Conservation (phyloP, 768 basidiomycete species). For the Agaricus bisporus region DNA sequence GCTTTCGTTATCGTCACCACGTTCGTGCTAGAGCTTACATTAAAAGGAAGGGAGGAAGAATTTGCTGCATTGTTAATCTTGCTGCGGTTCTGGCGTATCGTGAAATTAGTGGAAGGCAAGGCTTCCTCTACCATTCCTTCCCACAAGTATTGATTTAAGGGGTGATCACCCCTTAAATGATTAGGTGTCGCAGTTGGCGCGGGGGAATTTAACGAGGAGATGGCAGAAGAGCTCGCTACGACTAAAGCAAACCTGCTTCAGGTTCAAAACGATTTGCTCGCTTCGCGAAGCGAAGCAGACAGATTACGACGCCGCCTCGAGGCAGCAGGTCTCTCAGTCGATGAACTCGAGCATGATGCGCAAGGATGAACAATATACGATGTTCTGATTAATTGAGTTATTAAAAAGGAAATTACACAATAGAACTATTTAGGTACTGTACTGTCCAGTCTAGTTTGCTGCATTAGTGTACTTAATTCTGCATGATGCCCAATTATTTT, state of each 20-base stretch:
- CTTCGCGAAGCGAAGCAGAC: conserved; percentile 36
- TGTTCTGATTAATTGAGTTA: not conserved
- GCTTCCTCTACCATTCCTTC: not conserved
- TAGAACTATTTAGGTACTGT: not conserved
- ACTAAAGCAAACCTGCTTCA: conserved; percentile 43
- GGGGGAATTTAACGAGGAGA: conserved; percentile 60
- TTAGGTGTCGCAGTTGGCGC: conserved; percentile 72
- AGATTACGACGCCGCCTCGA: conserved; percentile 7
- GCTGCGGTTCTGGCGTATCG: conserved; percentile 74
- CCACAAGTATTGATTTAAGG: no score
- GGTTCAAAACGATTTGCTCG: conserved; percentile 34
- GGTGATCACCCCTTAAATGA: not conserved
- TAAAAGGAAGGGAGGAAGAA: conserved; percentile 66
- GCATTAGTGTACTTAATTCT: no score
- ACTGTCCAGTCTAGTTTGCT: not conserved
- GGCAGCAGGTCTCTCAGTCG: not conserved
- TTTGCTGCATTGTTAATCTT: conserved; percentile 65
- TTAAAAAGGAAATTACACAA: not conserved
- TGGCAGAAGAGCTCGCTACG: conserved; percentile 39
- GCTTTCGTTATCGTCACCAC: conserved; percentile 64
- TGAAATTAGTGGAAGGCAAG: conserved; percentile 59
- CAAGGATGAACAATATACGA: not conserved
- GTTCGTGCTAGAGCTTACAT: conserved; percentile 63
- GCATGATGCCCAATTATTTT: not conserved
- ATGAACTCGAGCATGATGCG: not conserved